phyloP scores from a whole-genome alignment of 2,329 filamentous ascomycete genomes.

The Sclerotinia spermophila region DNA sequence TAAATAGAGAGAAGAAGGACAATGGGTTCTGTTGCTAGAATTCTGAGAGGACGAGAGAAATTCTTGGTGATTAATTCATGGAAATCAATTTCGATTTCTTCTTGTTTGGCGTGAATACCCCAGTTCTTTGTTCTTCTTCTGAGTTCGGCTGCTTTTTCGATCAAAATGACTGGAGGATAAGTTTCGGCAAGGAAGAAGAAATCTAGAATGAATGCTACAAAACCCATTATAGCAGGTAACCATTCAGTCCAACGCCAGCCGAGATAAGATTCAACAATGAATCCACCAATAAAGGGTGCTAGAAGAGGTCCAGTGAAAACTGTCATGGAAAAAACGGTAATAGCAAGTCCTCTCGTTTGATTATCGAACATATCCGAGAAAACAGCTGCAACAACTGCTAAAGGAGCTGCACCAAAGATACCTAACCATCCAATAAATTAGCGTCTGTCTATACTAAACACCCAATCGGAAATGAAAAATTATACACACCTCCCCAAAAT shows the following conservation, averaged over 20 bases:
- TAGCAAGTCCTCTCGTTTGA: slow-evolving; percentile 54
- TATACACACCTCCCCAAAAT: slow-evolving; percentile 64
- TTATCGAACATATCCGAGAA: slow-evolving; percentile 72
- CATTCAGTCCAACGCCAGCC: slow-evolving; percentile 75
- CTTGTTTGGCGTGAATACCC: slow-evolving; percentile 69
- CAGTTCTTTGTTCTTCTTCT: slow-evolving; percentile 63
- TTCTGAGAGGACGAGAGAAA: slow-evolving; percentile 39
- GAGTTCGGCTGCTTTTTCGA: slow-evolving; percentile 57
- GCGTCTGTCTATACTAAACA: not conserved
- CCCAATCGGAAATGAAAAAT: not conserved
- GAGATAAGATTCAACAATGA: slow-evolving; percentile 57
- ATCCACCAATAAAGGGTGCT: slow-evolving; percentile 67
- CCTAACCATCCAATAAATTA: slow-evolving; percentile 24
- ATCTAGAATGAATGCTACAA: slow-evolving; percentile 55
- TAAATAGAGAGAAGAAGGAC: slow-evolving; percentile 66
- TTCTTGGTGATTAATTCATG: slow-evolving; percentile 58
- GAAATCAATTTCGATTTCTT: slow-evolving; percentile 67
- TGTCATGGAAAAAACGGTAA: slow-evolving; percentile 56
- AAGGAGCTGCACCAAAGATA: slow-evolving; percentile 65
- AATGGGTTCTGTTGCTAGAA: slow-evolving; percentile 65
- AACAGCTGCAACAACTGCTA: slow-evolving; percentile 67
- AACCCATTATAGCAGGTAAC: slow-evolving; percentile 59
- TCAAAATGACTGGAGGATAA: slow-evolving; percentile 64
- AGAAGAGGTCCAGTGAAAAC: slow-evolving; percentile 66
- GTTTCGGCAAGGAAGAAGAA: slow-evolving; percentile 64